Evolutionary conservation across 148 eudicot genomes (phyloP).

Genomic region (Suaeda aralocaspica): DNA sequence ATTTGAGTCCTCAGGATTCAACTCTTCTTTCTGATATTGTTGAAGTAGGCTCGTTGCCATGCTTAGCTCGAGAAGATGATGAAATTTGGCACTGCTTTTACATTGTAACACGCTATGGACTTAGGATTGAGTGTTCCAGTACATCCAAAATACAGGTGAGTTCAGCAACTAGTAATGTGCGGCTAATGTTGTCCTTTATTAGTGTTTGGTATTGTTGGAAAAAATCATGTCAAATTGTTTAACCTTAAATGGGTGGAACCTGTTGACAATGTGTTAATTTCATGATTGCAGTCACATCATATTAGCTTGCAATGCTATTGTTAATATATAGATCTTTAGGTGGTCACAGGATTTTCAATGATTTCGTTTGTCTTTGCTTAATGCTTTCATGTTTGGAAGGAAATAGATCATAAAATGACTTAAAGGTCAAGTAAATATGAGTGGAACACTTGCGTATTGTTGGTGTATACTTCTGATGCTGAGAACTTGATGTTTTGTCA

Average conservation of each 20-base stretch:
- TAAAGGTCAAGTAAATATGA: neutral
- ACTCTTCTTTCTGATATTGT: constrained; percentile 69
- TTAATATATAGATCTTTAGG: neutral
- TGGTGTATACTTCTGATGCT: constrained; percentile 3
- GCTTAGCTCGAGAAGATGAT: constrained; percentile 59
- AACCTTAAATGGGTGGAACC: no score
- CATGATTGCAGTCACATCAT: neutral
- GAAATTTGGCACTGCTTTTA: constrained; percentile 68
- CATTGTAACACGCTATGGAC: constrained; percentile 65
- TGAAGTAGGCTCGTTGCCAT: constrained; percentile 70
- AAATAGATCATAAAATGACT: constrained; percentile 6
- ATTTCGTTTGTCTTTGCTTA: neutral
- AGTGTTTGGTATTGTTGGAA: neutral
- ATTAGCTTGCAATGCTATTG: neutral
- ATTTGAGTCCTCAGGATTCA: constrained; percentile 91
- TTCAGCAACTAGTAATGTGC: neutral
- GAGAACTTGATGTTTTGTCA: neutral
- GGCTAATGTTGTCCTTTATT: neutral
- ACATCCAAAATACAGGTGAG: constrained; percentile 66
- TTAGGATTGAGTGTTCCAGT: constrained; percentile 80
- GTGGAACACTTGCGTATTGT: neutral
- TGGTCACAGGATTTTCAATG: neutral
- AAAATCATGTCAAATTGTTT: neutral
- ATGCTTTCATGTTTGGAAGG: neutral
- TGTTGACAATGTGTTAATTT: neutral